Conservation (phyloP, 495 filamentous ascomycete species). For the Xeromyces bisporus region DNA sequence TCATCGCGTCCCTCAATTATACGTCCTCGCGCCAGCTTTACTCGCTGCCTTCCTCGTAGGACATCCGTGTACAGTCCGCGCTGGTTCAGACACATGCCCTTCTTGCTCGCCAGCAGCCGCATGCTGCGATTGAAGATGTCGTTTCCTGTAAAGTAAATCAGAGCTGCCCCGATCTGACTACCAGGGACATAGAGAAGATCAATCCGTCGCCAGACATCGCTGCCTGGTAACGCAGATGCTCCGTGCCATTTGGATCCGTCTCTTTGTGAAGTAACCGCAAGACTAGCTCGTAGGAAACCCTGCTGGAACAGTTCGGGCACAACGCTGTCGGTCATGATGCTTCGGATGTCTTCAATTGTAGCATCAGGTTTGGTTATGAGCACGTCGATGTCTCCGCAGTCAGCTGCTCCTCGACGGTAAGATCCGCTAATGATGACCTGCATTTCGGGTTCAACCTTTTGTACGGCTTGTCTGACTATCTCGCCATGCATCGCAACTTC, state of each 20-base stretch:
- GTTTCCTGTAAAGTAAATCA: constrained; percentile 93
- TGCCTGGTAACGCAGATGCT: constrained; percentile 48
- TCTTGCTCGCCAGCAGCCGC: constrained; percentile 65
- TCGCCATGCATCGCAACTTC: constrained; percentile 59
- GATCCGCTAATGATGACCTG: constrained; percentile 66
- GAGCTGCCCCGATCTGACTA: constrained; percentile 65
- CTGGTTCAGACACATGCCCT: constrained; percentile 77
- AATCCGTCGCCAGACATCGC: constrained; percentile 55
- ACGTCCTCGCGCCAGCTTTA: constrained; percentile 53
- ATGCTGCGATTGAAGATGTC: constrained; percentile 93
- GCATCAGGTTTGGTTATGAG: constrained; percentile 62
- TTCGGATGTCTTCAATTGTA: constrained; percentile 38
- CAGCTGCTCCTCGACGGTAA: constrained; percentile 62
- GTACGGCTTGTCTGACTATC: constrained; percentile 46
- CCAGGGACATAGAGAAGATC: constrained; percentile 79
- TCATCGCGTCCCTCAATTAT: constrained; percentile 66
- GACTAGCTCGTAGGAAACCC: constrained; percentile 41
- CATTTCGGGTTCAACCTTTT: constrained; percentile 42
- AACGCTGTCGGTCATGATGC: constrained; percentile 44
- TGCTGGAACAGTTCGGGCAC: constrained; percentile 40
- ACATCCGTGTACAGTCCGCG: constrained; percentile 64
- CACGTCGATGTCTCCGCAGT: constrained; percentile 70
- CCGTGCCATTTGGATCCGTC: constrained; percentile 75
- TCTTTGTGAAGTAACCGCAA: constrained; percentile 27
- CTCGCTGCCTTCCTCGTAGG: constrained; percentile 38